Conservation (phyloP, 2,329 filamentous ascomycete genomes). For the Ceratocystis cubensis region DNA sequence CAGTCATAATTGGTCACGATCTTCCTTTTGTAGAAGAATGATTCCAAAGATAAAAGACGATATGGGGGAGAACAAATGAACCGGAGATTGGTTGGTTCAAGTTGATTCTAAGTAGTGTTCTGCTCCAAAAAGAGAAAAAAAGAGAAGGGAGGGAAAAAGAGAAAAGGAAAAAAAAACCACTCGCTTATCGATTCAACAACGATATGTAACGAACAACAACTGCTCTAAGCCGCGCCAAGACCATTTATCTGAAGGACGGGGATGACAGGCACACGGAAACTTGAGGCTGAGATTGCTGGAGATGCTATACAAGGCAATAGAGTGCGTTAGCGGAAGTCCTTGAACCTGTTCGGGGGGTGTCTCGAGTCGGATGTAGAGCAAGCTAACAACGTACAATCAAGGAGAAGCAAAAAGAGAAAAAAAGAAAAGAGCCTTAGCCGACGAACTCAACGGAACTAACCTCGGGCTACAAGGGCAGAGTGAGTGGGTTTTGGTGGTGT, state of each 20-base stretch:
- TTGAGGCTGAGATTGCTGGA: background rate
- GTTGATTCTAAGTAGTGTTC: slow-evolving; percentile 3
- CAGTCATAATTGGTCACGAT: slow-evolving; percentile 18
- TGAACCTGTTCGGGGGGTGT: background rate
- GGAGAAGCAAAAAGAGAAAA: background rate
- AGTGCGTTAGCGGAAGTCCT: background rate
- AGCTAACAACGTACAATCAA: background rate
- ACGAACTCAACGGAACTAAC: slow-evolving; percentile 4
- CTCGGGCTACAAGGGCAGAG: background rate
- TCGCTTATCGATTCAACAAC: slow-evolving; percentile 16
- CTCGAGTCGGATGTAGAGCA: background rate
- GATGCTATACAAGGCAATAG: background rate
- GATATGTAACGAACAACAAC: slow-evolving; percentile 10
- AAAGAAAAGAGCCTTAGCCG: background rate
- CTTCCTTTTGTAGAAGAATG: background rate
- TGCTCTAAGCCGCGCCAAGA: slow-evolving; percentile 6
- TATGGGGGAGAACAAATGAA: background rate
- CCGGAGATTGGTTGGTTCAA: slow-evolving; percentile 5
- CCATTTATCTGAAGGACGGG: slow-evolving; percentile 1
- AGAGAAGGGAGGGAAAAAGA: slow-evolving; percentile 10
- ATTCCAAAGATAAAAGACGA: slow-evolving; percentile 9
- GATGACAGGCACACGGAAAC: background rate
- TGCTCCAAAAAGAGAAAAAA: slow-evolving; percentile 9
- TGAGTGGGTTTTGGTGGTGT: background rate
- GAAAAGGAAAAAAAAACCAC: slow-evolving; percentile 13